phyloP scores from a whole-genome alignment of 306 rosid species.

The Glycine soja region DNA sequence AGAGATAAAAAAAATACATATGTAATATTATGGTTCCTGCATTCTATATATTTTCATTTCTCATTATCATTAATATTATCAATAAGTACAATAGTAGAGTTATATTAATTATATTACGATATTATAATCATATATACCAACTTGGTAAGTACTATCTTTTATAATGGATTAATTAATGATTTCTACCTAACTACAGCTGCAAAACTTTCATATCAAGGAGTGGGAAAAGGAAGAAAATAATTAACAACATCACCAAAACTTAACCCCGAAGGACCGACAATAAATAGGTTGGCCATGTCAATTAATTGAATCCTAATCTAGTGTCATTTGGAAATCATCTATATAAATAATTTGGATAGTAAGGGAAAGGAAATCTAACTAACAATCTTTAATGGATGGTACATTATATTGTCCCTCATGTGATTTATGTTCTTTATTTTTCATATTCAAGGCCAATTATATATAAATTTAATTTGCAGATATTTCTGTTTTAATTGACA shows the following conservation, averaged over 20 bases:
- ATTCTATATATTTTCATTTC: neutral
- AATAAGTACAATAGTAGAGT: neutral
- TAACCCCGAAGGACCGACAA: constrained; percentile 12
- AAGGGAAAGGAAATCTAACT: constrained; percentile 5
- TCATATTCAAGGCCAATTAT: neutral
- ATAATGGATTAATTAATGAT: constrained; percentile 7
- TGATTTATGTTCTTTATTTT: neutral
- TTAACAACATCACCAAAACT: constrained; percentile 18
- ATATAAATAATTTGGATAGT: neutral
- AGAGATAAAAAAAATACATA: neutral
- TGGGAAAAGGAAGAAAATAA: neutral
- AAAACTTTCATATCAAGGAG: neutral
- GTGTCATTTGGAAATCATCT: neutral
- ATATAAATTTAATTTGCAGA: neutral
- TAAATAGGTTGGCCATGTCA: neutral
- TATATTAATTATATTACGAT: neutral
- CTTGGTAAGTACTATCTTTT: neutral
- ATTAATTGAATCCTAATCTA: neutral
- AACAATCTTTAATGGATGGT: neutral
- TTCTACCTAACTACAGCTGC: neutral
- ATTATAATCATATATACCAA: neutral
- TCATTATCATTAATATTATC: neutral
- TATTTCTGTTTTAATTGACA: neutral
- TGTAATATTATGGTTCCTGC: neutral
- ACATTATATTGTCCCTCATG: neutral